Percentiles rank a stretch among this genome's conserved stretches.
Evolutionary conservation across 1,284 basidiomycete species (phyloP).

Genomic region (Peniophora sp.): DNA sequence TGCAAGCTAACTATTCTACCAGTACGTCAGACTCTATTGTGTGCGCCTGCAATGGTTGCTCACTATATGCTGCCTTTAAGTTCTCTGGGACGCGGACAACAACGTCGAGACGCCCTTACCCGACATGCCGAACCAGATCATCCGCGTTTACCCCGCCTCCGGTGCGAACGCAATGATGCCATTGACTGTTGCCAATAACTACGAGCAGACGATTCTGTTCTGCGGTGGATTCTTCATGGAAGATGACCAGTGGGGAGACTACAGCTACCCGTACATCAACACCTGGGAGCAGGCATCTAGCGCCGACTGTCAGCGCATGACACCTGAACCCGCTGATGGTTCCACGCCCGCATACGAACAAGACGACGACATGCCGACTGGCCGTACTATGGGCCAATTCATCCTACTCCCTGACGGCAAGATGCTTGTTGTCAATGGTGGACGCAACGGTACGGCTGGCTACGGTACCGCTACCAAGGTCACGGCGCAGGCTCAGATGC

Average conservation of each 20-base stretch:
- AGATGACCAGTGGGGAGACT: constrained; percentile 63
- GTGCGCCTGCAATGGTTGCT: no score
- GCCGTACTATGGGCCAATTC: constrained; percentile 83
- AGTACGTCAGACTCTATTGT: constrained; percentile 25
- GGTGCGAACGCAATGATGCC: constrained; percentile 88
- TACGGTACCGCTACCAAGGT: constrained; percentile 46
- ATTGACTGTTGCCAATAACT: constrained; percentile 83
- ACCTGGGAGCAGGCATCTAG: constrained; percentile 62
- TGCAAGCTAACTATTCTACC: constrained; percentile 81
- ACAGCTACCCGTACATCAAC: constrained; percentile 54
- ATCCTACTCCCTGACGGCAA: constrained; percentile 73
- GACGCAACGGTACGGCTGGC: constrained; percentile 65
- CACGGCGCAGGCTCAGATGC: constrained; percentile 43
- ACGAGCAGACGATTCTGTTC: constrained; percentile 78
- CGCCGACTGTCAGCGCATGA: constrained; percentile 62
- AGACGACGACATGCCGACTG: constrained; percentile 69
- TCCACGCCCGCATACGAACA: constrained; percentile 45
- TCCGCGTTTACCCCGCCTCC: constrained; percentile 88
- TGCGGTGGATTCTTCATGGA: constrained; percentile 81
- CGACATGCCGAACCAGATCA: constrained; percentile 55
- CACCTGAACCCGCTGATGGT: constrained; percentile 68
- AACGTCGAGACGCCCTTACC: constrained; percentile 57
- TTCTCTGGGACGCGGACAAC: constrained; percentile 52
- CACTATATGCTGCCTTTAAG: constrained; percentile 20
- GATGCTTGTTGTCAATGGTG: constrained; percentile 74